A percentile compares a stretch with the other conserved stretches of the same genome.
Evolutionary conservation across 2,329 filamentous ascomycete species (phyloP).

Genomic region (Pyricularia grisea): DNA sequence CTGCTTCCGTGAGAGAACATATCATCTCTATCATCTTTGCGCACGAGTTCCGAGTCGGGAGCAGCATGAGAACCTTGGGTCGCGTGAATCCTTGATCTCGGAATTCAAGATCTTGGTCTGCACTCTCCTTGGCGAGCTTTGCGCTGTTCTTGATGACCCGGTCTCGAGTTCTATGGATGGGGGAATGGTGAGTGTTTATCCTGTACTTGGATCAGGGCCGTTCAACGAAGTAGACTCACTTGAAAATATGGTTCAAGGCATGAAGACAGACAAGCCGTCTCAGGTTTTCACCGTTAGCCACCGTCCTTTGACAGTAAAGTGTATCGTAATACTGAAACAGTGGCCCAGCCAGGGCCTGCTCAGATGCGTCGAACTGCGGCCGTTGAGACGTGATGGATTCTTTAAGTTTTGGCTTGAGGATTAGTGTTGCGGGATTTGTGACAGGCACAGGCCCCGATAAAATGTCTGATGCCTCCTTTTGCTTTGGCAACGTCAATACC

Average conservation of each 20-base stretch:
- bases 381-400: slow-evolving; percentile 43
- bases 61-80: slow-evolving; percentile 82
- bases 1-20: slow-evolving; percentile 64
- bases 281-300: slow-evolving; percentile 58
- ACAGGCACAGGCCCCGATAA: slow-evolving; percentile 24
- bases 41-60: slow-evolving; percentile 83
- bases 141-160: slow-evolving; percentile 88
- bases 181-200: slow-evolving; percentile 6
- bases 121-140: slow-evolving; percentile 58
- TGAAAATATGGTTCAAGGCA: slow-evolving; percentile 84
- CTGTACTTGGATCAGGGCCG: not conserved
- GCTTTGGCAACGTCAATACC: slow-evolving; percentile 35
- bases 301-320: slow-evolving; percentile 63
- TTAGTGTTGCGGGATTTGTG: slow-evolving; percentile 33
- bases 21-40: slow-evolving; percentile 71
- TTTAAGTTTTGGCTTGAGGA: slow-evolving; percentile 63
- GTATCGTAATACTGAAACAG: slow-evolving; percentile 80
- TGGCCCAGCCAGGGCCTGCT: slow-evolving; percentile 57
- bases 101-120: slow-evolving; percentile 58
- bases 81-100: slow-evolving; percentile 93
- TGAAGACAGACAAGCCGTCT: slow-evolving; percentile 72
- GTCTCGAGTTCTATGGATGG: slow-evolving; percentile 62
- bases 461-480: slow-evolving; percentile 9
- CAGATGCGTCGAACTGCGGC: slow-evolving; percentile 47
- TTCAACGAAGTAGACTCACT: slow-evolving; percentile 35